A percentile compares a stretch with the other conserved stretches of the same genome.
Conservation (phyloP, 2,329 filamentous ascomycete species). For the Didymella lethalis region DNA sequence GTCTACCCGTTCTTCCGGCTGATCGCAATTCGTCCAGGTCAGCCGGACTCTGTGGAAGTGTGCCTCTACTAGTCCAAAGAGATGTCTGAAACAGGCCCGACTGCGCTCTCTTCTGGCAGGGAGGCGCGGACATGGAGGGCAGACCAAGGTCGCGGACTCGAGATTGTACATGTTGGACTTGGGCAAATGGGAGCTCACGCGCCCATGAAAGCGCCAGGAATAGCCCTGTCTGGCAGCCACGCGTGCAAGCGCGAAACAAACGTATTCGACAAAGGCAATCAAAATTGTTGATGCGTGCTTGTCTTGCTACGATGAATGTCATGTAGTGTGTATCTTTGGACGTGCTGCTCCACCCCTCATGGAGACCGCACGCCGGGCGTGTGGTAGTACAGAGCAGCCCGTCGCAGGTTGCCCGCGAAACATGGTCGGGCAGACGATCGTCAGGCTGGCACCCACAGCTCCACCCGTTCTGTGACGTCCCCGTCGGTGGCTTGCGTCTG, state of each 20-base stretch:
- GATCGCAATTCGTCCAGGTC: slow-evolving; percentile 31
- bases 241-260: slow-evolving; percentile 32
- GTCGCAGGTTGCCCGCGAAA: slow-evolving; percentile 15
- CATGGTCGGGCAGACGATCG: slow-evolving; percentile 13
- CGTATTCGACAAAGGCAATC: slow-evolving; percentile 18
- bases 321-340: not conserved
- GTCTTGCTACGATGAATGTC: slow-evolving; percentile 3
- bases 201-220: slow-evolving; percentile 35
- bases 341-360: not conserved
- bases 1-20: slow-evolving; percentile 25
- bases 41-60: slow-evolving; percentile 36
- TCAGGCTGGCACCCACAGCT: slow-evolving; percentile 11
- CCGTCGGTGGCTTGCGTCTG: slow-evolving; percentile 26
- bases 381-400: slow-evolving; percentile 15
- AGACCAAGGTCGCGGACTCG: slow-evolving; percentile 29
- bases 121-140: slow-evolving; percentile 22
- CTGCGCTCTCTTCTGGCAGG: slow-evolving; percentile 24
- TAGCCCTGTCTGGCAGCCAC: slow-evolving; percentile 30
- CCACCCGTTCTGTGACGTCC: slow-evolving; percentile 32
- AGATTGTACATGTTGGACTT: slow-evolving; percentile 29
- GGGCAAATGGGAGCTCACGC: slow-evolving; percentile 43
- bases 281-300: slow-evolving; percentile 11
- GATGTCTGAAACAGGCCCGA: slow-evolving; percentile 17
- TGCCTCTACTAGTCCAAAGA: slow-evolving; percentile 24
- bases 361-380: slow-evolving; percentile 11